Conservation (phyloP, 768 basidiomycete species). For the Mycena filopes region DNA sequence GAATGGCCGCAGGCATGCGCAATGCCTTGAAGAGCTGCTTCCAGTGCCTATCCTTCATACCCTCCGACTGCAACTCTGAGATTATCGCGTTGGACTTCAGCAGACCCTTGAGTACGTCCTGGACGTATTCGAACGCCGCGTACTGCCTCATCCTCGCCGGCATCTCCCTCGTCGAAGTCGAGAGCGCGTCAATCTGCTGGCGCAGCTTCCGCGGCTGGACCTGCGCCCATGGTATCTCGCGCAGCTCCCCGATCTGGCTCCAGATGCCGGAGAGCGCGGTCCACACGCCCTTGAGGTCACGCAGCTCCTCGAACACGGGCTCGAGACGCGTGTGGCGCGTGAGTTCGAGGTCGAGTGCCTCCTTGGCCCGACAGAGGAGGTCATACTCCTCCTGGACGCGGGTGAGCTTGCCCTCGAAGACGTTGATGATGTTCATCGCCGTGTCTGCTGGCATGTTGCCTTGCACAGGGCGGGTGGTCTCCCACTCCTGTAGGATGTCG, state of each 20-base stretch:
- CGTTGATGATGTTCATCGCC: conserved; percentile 95
- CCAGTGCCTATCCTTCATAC: conserved; percentile 98
- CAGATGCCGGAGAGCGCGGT: conserved; percentile 97
- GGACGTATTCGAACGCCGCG: conserved; percentile 97
- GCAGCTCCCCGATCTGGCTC: conserved; percentile 89
- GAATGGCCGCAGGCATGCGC: conserved; percentile 78
- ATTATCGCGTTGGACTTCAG: conserved; percentile 92
- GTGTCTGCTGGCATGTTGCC: conserved; percentile 96
- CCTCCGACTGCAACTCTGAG: conserved; percentile 96
- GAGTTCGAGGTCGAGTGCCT: conserved; percentile 94
- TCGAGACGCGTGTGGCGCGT: conserved; percentile 90
- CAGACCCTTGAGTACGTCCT: conserved; percentile 86
- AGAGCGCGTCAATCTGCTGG: conserved; percentile 90
- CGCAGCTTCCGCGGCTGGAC: conserved; percentile 95
- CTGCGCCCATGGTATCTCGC: conserved; percentile 90
- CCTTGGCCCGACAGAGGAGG: conserved; percentile 94
- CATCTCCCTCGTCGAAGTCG: conserved; percentile 98
- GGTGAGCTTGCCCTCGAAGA: conserved; percentile 91
- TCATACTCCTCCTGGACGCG: conserved; percentile 95
- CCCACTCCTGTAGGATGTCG: conserved; percentile 93
- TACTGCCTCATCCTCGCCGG: conserved; percentile 99
- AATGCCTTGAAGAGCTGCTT: conserved; percentile 94
- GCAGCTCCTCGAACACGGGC: conserved; percentile 94
- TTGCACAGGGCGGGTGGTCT: conserved; percentile 94
- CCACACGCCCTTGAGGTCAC: conserved; percentile 98